These are phyloP conservation scores for Arthrobotrys sinensis DNA, from an alignment of 2,329 filamentous ascomycete genomes.

Conservation along the genomic window DNA sequence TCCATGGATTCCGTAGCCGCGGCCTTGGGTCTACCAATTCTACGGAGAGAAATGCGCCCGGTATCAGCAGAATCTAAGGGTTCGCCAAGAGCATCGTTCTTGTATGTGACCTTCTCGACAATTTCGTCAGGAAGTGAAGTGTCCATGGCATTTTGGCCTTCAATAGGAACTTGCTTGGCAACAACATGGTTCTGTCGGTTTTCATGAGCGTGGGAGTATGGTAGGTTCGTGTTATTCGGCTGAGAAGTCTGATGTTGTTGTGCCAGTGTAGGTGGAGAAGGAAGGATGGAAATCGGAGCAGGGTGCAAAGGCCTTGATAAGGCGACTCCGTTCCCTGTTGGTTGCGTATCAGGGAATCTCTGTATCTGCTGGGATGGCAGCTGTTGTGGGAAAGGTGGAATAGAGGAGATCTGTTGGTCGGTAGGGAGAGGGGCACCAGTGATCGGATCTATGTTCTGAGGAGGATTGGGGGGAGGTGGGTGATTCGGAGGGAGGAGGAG, in stretches of 20 bases:
- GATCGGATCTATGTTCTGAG: slow-evolving; percentile 66
- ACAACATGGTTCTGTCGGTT: slow-evolving; percentile 41
- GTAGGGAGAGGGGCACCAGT: slow-evolving; percentile 26
- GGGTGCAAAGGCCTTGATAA: slow-evolving; percentile 68
- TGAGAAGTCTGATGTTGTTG: slow-evolving; percentile 52
- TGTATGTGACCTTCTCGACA: slow-evolving; percentile 74
- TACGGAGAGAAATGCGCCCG: slow-evolving; percentile 79
- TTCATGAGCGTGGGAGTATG: slow-evolving; percentile 42
- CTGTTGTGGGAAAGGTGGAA: slow-evolving; percentile 70
- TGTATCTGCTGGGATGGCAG: slow-evolving; percentile 74
- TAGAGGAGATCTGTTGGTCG: slow-evolving; percentile 66
- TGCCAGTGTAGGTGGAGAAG: slow-evolving; percentile 70
- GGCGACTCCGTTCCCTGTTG: slow-evolving; percentile 63
- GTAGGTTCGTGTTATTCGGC: slow-evolving; percentile 34
- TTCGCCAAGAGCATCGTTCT: slow-evolving; percentile 74
- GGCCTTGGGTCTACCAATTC: slow-evolving; percentile 91
- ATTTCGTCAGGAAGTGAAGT: slow-evolving; percentile 70
- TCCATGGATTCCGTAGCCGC: slow-evolving; percentile 69
- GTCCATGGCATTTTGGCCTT: slow-evolving; percentile 37
- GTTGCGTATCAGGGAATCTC: slow-evolving; percentile 72
- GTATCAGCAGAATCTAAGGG: slow-evolving; percentile 71
- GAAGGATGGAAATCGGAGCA: slow-evolving; percentile 74
- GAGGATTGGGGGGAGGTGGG: slow-evolving; percentile 71
- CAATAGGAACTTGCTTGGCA: slow-evolving; percentile 29
- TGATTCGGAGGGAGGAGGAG: slow-evolving; percentile 77